Percentiles rank a stretch among this genome's conserved stretches.
These are phyloP conservation scores for Clonostachys solani DNA, from an alignment of 2,329 filamentous ascomycete genomes.

Conservation along the genomic window DNA sequence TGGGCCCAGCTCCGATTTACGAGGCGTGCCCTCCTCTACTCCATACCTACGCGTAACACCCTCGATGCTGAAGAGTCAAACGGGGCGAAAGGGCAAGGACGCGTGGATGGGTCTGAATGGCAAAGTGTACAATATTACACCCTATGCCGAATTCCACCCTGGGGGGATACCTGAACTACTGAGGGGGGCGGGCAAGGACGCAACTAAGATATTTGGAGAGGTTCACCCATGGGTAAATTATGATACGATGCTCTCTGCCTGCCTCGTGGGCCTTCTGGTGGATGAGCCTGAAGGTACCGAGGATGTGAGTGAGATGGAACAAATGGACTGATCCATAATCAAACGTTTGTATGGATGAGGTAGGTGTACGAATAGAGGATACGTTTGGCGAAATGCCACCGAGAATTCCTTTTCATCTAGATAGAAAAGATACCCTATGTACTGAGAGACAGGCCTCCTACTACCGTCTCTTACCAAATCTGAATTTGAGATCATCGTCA, in stretches of 20 bases:
- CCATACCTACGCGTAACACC: slow-evolving; percentile 74
- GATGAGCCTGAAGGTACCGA: slow-evolving; percentile 42
- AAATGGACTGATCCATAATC: slow-evolving; percentile 42
- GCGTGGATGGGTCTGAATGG: slow-evolving; percentile 90
- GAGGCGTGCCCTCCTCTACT: slow-evolving; percentile 48
- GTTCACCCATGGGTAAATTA: slow-evolving; percentile 71
- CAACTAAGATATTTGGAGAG: slow-evolving; percentile 59
- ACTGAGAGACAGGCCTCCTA: neutral
- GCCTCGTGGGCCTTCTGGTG: slow-evolving; percentile 59
- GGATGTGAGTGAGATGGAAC: slow-evolving; percentile 42
- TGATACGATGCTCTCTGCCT: slow-evolving; percentile 63
- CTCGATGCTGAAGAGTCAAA: slow-evolving; percentile 71
- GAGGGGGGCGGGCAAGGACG: slow-evolving; percentile 57
- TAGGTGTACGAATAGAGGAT: no score
- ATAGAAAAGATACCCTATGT: neutral
- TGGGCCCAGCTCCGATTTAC: slow-evolving; percentile 60
- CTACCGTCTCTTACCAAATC: slow-evolving; percentile 46
- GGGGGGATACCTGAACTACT: slow-evolving; percentile 75
- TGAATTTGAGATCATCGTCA: slow-evolving; percentile 53
- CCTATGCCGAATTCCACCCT: slow-evolving; percentile 87
- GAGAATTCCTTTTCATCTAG: no score
- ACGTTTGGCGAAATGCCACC: no score
- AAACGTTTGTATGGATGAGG: no score
- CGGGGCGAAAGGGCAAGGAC: slow-evolving; percentile 77
- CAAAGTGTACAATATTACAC: slow-evolving; percentile 89